These are phyloP conservation scores for Citeromyces siamensis DNA, from an alignment of 1,139 yeast genomes.

Conservation along the genomic window DNA sequence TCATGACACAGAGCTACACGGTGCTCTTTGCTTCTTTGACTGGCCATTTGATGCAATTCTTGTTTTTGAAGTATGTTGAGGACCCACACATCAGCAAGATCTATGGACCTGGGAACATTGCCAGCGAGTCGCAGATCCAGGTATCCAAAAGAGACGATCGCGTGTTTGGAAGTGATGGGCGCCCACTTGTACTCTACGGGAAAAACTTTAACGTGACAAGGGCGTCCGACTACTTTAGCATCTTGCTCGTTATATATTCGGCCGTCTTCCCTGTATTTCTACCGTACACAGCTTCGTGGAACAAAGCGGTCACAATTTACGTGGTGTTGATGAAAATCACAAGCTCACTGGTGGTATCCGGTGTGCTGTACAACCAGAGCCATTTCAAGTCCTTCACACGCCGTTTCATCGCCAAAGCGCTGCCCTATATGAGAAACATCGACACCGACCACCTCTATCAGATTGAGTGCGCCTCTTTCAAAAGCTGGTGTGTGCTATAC, in stretches of 20 bases:
- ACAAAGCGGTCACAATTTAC: conserved; percentile 6
- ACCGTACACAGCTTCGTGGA: conserved; percentile 19
- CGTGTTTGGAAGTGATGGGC: conserved; percentile 22
- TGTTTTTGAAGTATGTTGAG: conserved; percentile 66
- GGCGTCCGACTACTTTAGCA: conserved; percentile 49
- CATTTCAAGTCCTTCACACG: conserved; percentile 53
- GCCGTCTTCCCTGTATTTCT: conserved; percentile 32
- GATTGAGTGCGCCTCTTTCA: conserved; percentile 31
- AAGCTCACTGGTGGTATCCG: conserved; percentile 41
- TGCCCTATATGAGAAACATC: conserved; percentile 3
- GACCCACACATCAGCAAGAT: conserved; percentile 84
- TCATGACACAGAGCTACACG: conserved; percentile 66
- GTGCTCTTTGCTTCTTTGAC: conserved; percentile 58
- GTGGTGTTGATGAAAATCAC: conserved; percentile 29
- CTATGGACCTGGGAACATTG: conserved; percentile 26
- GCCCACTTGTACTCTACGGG: conserved; percentile 46
- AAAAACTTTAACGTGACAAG: conserved; percentile 54
- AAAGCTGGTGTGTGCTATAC: conserved; percentile 68
- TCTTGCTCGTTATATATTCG: conserved; percentile 31
- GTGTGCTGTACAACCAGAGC: conserved; percentile 48
- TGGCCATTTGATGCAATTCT: conserved; percentile 75
- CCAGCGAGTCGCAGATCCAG: conserved; percentile 11
- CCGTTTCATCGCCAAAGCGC: conserved; percentile 47
- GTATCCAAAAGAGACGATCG: conserved; percentile 12
- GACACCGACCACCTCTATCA: conserved; percentile 16